Evolutionary conservation across 2,329 filamentous ascomycete genomes (phyloP).

Genomic region (Fusarium denticulatum): DNA sequence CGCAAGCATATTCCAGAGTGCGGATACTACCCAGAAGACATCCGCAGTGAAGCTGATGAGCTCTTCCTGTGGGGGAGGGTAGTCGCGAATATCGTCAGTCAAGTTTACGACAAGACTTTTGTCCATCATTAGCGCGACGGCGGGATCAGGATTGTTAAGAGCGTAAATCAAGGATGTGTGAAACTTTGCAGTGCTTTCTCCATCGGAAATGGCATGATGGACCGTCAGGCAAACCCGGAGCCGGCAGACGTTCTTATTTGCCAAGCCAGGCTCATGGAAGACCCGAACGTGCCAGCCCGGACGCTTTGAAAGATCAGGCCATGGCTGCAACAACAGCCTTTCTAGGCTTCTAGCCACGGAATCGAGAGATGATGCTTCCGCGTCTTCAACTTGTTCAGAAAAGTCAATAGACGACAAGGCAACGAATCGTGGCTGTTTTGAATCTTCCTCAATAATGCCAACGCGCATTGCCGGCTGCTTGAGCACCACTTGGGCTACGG

Average conservation of each 20-base stretch:
- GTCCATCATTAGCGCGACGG: not conserved
- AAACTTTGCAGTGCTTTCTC: not conserved
- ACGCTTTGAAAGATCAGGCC: not conserved
- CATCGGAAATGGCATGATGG: not conserved
- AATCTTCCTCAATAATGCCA: not conserved
- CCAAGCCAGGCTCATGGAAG: not conserved
- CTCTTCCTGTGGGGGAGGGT: not conserved
- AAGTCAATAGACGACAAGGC: not conserved
- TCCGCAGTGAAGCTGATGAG: not conserved
- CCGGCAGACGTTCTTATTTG: not conserved
- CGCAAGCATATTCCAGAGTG: not conserved
- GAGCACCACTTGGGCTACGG: not conserved
- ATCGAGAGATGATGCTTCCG: not conserved
- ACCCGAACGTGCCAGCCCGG: not conserved
- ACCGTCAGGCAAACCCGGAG: accelerated
- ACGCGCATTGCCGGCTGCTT: not conserved
- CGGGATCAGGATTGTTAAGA: not conserved
- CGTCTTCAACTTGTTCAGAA: not conserved
- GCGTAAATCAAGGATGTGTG: not conserved
- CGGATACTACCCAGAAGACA: not conserved
- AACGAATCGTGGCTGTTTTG: not conserved
- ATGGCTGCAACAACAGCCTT: not conserved
- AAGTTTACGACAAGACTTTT: not conserved
- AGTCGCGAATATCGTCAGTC: not conserved
- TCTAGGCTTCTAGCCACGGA: not conserved